phyloP scores from a whole-genome alignment of 2,329 filamentous ascomycete species.

The Phyllosticta citrichinensis region DNA sequence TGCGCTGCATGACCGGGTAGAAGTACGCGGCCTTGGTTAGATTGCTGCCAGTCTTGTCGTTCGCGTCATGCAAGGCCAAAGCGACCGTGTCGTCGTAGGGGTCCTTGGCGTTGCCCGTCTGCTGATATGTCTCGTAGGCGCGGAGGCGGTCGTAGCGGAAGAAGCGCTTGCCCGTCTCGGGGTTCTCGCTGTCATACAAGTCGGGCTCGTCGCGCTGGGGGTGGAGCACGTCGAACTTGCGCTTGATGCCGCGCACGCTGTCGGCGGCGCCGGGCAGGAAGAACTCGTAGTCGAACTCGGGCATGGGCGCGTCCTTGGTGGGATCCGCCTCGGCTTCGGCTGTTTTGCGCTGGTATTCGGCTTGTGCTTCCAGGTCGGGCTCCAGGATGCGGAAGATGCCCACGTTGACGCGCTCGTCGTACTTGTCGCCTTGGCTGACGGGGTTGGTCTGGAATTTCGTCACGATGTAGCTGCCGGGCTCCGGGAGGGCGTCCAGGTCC shows the following conservation, averaged over 20 bases:
- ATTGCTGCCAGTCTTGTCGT: slow-evolving; percentile 21
- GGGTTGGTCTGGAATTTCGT: slow-evolving; percentile 55
- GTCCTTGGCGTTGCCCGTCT: slow-evolving; percentile 41
- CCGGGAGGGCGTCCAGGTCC: slow-evolving; percentile 50
- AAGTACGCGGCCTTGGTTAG: slow-evolving; percentile 48
- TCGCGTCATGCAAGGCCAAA: slow-evolving; percentile 47
- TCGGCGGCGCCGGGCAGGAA: slow-evolving; percentile 45
- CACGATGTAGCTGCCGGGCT: slow-evolving; percentile 48
- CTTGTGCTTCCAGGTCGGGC: slow-evolving; percentile 37
- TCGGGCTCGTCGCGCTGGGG: slow-evolving; percentile 40
- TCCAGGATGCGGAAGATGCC: slow-evolving; percentile 42
- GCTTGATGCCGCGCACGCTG: slow-evolving; percentile 41
- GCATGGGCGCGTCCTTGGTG: slow-evolving; percentile 39
- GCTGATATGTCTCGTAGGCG: slow-evolving; percentile 50
- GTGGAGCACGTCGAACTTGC: slow-evolving; percentile 46
- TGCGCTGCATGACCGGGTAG: slow-evolving; percentile 49
- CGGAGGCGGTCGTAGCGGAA: slow-evolving; percentile 49
- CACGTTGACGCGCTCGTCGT: slow-evolving; percentile 51
- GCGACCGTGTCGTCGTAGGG: slow-evolving; percentile 47
- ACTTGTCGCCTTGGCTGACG: slow-evolving; percentile 34
- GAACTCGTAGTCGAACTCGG: slow-evolving; percentile 50
- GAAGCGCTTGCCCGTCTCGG: slow-evolving; percentile 28
- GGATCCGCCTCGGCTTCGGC: slow-evolving; percentile 41
- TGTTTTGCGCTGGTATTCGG: slow-evolving; percentile 17
- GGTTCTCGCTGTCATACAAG: slow-evolving; percentile 27